Percentiles rank a stretch among this genome's conserved stretches.
Conservation (phyloP, 2,329 filamentous ascomycete genomes). For the Aspergillus calidoustus region DNA sequence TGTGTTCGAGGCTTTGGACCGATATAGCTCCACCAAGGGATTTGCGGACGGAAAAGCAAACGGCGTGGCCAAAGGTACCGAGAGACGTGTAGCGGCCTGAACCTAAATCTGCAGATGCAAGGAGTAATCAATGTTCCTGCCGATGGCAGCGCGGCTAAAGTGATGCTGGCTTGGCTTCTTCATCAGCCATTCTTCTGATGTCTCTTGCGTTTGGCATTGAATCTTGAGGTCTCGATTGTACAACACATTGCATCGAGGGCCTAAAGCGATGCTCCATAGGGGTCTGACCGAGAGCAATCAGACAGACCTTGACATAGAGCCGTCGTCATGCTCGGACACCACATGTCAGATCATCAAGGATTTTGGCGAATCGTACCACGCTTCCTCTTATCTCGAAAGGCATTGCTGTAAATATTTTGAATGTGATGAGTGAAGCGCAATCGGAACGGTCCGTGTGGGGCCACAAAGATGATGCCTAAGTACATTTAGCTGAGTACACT, state of each 20-base stretch:
- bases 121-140: slow-evolving; percentile 6
- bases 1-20: slow-evolving; percentile 85
- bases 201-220: not conserved
- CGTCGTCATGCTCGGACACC: not conserved
- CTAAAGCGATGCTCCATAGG: slow-evolving; percentile 6
- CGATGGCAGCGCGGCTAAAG: not conserved
- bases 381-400: not conserved
- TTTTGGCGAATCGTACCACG: not conserved
- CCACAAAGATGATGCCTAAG: slow-evolving; percentile 4
- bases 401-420: slow-evolving; percentile 1
- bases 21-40: slow-evolving; percentile 48
- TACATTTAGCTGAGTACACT: not conserved
- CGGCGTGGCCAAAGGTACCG: slow-evolving; percentile 17
- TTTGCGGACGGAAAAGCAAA: slow-evolving; percentile 1
- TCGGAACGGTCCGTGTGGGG: slow-evolving; percentile 8
- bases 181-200: slow-evolving; percentile 6
- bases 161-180: slow-evolving; percentile 2
- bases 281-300: not conserved
- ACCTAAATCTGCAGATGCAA: slow-evolving; percentile 7
- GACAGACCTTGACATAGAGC: not conserved
- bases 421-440: slow-evolving; percentile 4
- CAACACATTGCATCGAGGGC: slow-evolving; percentile 12
- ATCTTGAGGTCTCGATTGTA: slow-evolving; percentile 1
- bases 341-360: not conserved
- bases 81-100: slow-evolving; percentile 14